Percentiles rank a stretch among this genome's conserved stretches.
These are phyloP conservation scores for Juglanconis sp. DNA, from an alignment of 2,329 filamentous ascomycete species.

Conservation along the genomic window DNA sequence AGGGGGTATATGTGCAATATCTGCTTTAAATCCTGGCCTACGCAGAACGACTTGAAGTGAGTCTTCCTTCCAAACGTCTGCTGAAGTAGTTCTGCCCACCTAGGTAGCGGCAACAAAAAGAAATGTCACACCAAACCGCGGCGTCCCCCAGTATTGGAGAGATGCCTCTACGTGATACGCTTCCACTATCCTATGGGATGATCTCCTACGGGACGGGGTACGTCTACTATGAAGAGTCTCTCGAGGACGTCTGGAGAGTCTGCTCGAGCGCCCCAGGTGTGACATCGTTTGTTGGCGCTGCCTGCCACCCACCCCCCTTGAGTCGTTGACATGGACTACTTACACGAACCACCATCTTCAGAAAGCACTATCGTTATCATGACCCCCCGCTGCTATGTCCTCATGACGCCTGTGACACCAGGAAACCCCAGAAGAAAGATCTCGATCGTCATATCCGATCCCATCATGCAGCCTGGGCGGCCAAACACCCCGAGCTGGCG, in stretches of 20 bases:
- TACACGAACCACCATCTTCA: neutral
- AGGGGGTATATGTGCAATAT: neutral
- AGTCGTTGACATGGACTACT: too few relatives aligned
- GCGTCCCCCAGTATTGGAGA: too few relatives aligned
- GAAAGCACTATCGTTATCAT: neutral
- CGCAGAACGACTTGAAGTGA: neutral
- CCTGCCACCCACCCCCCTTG: too few relatives aligned
- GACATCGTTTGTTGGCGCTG: neutral
- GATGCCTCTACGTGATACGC: too few relatives aligned
- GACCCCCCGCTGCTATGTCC: neutral
- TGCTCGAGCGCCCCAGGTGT: neutral
- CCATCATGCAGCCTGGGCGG: neutral
- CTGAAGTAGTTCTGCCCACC: too few relatives aligned
- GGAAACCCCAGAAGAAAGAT: neutral
- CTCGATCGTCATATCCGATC: slow-evolving; percentile 3
- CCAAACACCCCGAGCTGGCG: neutral
- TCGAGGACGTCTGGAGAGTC: too few relatives aligned
- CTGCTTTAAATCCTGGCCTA: neutral
- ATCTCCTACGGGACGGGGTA: too few relatives aligned
- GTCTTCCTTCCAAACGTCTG: neutral
- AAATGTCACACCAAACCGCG: too few relatives aligned
- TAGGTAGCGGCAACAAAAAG: too few relatives aligned
- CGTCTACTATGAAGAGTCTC: too few relatives aligned
- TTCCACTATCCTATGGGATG: too few relatives aligned
- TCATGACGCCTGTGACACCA: neutral